Conservation (phyloP, 1,284 basidiomycete genomes). For the Boletellus deceptivus region DNA sequence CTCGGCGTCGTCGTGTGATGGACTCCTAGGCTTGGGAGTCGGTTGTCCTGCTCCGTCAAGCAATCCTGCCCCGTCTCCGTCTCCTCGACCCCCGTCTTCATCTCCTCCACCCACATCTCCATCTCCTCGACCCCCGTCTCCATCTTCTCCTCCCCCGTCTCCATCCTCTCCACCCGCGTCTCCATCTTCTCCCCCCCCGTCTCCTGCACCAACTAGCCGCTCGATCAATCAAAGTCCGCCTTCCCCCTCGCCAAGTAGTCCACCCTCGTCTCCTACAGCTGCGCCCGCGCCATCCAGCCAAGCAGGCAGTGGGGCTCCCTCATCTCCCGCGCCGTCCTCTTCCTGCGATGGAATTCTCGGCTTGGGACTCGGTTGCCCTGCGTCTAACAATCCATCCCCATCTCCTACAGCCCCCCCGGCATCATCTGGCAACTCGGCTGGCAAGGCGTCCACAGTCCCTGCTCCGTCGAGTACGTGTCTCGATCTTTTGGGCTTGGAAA, state of each 20-base stretch:
- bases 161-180: too few species aligned
- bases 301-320: background rate
- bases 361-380: constrained; percentile 6
- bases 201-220: too few species aligned
- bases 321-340: constrained; percentile 5
- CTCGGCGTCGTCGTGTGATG: constrained; percentile 7
- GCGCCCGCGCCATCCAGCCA: too few species aligned
- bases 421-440: background rate
- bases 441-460: background rate
- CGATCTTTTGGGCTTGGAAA: constrained; percentile 19
- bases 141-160: too few species aligned
- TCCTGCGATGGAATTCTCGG: constrained; percentile 13
- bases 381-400: background rate
- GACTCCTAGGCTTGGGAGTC: constrained; percentile 18
- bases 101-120: background rate
- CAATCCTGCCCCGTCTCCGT: background rate
- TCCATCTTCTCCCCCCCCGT: too few species aligned
- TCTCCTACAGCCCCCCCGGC: background rate
- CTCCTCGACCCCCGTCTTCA: background rate
- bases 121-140: too few species aligned
- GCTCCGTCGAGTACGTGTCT: constrained; percentile 4
- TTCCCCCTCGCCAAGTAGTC: too few species aligned
- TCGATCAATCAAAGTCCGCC: too few species aligned
- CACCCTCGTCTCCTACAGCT: too few species aligned
- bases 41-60: constrained; percentile 11